Base-by-base conservation (phyloP, 371 early-diverging fungal species). In the Mucor indicus region DNA sequence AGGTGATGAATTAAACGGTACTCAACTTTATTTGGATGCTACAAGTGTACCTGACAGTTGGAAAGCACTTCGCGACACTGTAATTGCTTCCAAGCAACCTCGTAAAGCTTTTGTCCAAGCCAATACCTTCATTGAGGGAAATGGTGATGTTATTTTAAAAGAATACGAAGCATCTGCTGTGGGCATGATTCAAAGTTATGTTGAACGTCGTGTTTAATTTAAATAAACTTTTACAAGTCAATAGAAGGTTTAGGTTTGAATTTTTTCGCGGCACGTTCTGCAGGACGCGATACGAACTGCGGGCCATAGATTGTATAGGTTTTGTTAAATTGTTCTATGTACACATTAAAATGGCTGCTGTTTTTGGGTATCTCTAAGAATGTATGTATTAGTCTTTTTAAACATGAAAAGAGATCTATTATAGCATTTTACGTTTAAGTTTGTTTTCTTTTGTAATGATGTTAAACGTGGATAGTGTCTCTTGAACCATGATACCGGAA, bases 401-500 rank as follows among this genome's bases (percentile, higher is more conserved):
- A 8, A 13, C 6, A 21, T 15, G 12, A 15, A 41, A 19, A 33
- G 11, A 3, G 21, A 4, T 9, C n/a, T 15, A 6, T 7, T 19
- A 21, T 35, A 4, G 12, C n/a, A 32, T 42, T 72, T 71, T 75
- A 87, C 89, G 70, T 60, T 81, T 81, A 16, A 90, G 40, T 30
- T 53, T 51, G 57, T 94, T 75, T 4, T 80, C 64, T 30, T 57
- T 53, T 1, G 93, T 91, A 13, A 93, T 82, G n/a, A 96, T 67
- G 24, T 83, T 75, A 53, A 96, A 91, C 44, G 84, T 70, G 51
- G 90, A 89, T 40, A 91, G 84, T 1, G 95, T 93, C 53, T 96
- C 97, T 57, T 91, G 90, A 9, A 93, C 75, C 6, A 91, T 69
- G 41, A 95, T 93, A 1, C 97, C 96, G 9, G 77, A 62, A 0